Evolutionary conservation across 352 stramenopile species (phyloP).

Genomic region (Globisporangium barbulae): DNA sequence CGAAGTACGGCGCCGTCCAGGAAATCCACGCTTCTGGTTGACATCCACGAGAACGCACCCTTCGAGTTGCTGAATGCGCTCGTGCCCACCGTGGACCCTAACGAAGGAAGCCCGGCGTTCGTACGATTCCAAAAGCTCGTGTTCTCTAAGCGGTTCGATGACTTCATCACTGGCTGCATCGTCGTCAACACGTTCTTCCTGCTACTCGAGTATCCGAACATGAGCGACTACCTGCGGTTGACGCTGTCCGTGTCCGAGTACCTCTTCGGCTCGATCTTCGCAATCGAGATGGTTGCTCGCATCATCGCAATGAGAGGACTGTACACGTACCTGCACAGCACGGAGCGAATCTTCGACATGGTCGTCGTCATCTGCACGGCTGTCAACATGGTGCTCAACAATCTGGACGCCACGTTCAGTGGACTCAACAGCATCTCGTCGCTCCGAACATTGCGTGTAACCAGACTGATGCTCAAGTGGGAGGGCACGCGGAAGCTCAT

Average conservation of each 20-base stretch:
- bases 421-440: slow-evolving; percentile 67
- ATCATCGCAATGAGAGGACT: slow-evolving; percentile 57
- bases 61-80: slow-evolving; percentile 17
- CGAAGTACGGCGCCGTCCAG: slow-evolving; percentile 4
- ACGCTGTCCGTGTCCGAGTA: slow-evolving; percentile 65
- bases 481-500: slow-evolving; percentile 76
- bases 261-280: slow-evolving; percentile 62
- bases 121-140: slow-evolving; percentile 44
- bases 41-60: slow-evolving; percentile 18
- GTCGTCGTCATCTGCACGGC: slow-evolving; percentile 68
- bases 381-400: slow-evolving; percentile 70
- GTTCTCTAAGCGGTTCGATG: slow-evolving; percentile 71
- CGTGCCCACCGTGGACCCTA: background rate
- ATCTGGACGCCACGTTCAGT: slow-evolving; percentile 43
- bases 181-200: slow-evolving; percentile 63
- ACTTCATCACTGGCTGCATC: slow-evolving; percentile 69
- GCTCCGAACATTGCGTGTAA: slow-evolving; percentile 66
- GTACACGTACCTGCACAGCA: slow-evolving; percentile 44
- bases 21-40: slow-evolving; percentile 15
- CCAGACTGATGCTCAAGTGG: slow-evolving; percentile 77
- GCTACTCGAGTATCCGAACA: slow-evolving; percentile 64
- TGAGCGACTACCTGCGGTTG: slow-evolving; percentile 29
- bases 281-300: slow-evolving; percentile 56
- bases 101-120: background rate
- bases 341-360: slow-evolving; percentile 69